These are phyloP conservation scores for Aphanomyces euteiches DNA, from an alignment of 352 stramenopile genomes.

Conservation along the genomic window DNA sequence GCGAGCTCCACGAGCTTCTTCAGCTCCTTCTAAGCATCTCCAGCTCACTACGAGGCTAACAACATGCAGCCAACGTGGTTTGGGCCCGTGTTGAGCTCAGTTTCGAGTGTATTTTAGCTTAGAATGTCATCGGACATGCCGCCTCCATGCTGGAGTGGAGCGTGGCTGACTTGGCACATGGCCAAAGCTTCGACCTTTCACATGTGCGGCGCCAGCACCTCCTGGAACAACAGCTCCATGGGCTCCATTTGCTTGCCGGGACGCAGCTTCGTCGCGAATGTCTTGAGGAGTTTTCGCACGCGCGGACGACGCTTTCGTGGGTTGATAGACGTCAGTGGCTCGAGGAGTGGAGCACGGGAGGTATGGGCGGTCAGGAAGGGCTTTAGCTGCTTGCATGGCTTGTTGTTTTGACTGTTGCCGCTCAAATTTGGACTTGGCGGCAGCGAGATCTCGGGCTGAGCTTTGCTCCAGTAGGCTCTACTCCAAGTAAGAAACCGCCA, in stretches of 20 bases:
- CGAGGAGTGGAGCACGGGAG: background rate
- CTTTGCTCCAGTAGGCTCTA: slow-evolving; percentile 17
- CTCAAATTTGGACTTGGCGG: slow-evolving; percentile 11
- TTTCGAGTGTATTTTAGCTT: background rate
- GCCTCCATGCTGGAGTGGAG: slow-evolving; percentile 7
- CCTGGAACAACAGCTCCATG: slow-evolving; percentile 17
- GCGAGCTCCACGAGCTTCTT: no score
- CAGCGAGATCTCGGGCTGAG: background rate
- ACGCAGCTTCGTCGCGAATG: background rate
- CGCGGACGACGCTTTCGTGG: slow-evolving; percentile 17
- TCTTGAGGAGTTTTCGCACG: slow-evolving; percentile 17
- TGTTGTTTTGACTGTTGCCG: background rate
- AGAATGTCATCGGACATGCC: background rate
- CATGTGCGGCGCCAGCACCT: slow-evolving; percentile 4
- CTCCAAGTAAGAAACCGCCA: background rate
- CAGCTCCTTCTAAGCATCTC: no score
- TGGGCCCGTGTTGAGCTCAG: background rate
- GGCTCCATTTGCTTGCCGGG: background rate
- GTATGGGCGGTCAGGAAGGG: slow-evolving; percentile 1
- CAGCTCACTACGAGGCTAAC: background rate
- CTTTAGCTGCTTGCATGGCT: background rate
- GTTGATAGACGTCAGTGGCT: slow-evolving; percentile 1
- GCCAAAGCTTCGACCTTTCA: slow-evolving; percentile 27
- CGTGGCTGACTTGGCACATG: slow-evolving; percentile 26
- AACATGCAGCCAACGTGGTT: background rate